Conservation (phyloP, 306 rosid genomes). For the Parietaria judaica region DNA sequence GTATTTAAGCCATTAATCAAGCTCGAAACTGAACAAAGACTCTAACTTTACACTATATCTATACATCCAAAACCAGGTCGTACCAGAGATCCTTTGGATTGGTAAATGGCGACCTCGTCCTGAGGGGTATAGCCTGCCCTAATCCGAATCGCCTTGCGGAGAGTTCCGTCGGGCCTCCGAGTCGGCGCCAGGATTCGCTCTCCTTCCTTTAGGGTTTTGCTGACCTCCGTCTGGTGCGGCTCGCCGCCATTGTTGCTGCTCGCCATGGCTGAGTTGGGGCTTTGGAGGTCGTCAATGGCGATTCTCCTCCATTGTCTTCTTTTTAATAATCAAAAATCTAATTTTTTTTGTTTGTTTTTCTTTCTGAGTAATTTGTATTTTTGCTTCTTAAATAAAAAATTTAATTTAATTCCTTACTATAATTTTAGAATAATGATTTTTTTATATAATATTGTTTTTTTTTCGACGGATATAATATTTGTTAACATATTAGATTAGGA, state of each 20-base stretch:
- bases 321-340: too few relatives aligned
- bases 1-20: too few relatives aligned
- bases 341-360: too few relatives aligned
- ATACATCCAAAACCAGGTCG: neutral
- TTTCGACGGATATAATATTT: too few relatives aligned
- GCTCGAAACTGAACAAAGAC: too few relatives aligned
- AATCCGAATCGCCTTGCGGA: constrained; percentile 72
- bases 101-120: constrained; percentile 88
- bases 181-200: constrained; percentile 79
- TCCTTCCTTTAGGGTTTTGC: constrained; percentile 70
- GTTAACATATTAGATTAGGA: too few relatives aligned
- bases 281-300: neutral
- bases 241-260: constrained; percentile 27
- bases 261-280: constrained; percentile 28
- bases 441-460: too few relatives aligned
- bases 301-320: neutral
- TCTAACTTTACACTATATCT: too few relatives aligned
- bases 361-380: too few relatives aligned
- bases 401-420: too few relatives aligned
- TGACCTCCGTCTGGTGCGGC: constrained; percentile 27
- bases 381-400: too few relatives aligned
- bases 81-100: constrained; percentile 67
- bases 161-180: constrained; percentile 85
- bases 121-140: constrained; percentile 80
- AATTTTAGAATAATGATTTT: too few relatives aligned